Base-by-base conservation (phyloP, 139 green algal species). In the Nannochloris sp. region DNA sequence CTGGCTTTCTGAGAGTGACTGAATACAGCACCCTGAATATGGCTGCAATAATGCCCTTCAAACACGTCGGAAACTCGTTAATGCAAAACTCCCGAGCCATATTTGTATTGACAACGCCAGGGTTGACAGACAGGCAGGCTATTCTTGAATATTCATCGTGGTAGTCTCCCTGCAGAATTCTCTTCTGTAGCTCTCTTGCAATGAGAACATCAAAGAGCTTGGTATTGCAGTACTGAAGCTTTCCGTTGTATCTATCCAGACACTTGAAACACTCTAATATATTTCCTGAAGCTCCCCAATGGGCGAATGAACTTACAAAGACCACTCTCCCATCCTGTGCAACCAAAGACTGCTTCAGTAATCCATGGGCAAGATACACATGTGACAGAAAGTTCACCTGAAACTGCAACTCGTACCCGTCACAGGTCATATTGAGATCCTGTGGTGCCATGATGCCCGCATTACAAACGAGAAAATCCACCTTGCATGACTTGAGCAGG, bases 391-490 rank as follows among this genome's bases (percentile, higher is more conserved):
- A 88, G 64, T 89, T 89, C 57, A 82, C 74, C 74, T 90, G 84
- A 60, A 90, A 87, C 65, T 90, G 84, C 53, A 77, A 66, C 65
- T 91, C 85, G n/a, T 83, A 64, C 12, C 80, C 83, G 57, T 91
- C 82, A 5, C 66, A 17, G 0, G 78, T 83, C 5, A 65, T 16
- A 8, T 64, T 43, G 3, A 70, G 62, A 14, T 72, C 13, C 0
- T 71, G 66, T 1, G 81, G 84, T n/a, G 62, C 64, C 86, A 93
- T 93, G 49, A 93, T 67, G 13, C 81, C 84, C 17, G 76, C 82
- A 58, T 86, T 88, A 66, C 73, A 81, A 1, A 91, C 66, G 13
- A 93, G 61, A 36, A 85, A 48, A 51, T 91, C 70, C 31, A 88
- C 50, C 10, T 33, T 64, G 17, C 62, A 51, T 4, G 33, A 40